phyloP scores from a whole-genome alignment of 345 rosid species.

The Arabidopsis arenosa region DNA sequence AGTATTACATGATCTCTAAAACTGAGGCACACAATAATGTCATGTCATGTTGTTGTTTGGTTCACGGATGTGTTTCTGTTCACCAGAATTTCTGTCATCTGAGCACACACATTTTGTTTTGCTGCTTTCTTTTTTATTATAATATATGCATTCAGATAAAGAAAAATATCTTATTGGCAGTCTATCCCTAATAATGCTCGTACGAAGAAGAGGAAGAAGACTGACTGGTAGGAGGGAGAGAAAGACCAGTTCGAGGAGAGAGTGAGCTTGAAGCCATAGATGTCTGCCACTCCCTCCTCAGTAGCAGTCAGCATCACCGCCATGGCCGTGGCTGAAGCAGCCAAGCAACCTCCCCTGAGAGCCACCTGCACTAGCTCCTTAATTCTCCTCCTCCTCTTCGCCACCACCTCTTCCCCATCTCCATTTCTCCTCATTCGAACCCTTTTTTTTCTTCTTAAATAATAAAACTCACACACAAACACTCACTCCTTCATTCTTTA shows the following conservation, averaged over 20 bases:
- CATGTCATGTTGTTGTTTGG: constrained; percentile 24
- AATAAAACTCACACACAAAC: constrained; percentile 28
- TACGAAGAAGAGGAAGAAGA: constrained; percentile 1
- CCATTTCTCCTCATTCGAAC: constrained; percentile 37
- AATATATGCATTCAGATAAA: background rate
- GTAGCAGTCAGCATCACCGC: constrained; percentile 74
- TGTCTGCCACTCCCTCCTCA: constrained; percentile 54
- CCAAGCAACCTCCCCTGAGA: constrained; percentile 62
- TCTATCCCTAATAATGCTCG: constrained; percentile 3
- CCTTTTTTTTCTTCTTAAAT: background rate
- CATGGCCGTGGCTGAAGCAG: constrained; percentile 59
- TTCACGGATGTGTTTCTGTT: constrained; percentile 57
- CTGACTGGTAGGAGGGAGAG: constrained; percentile 82
- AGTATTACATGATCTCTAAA: background rate
- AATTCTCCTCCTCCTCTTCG: constrained; percentile 38
- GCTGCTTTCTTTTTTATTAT: background rate
- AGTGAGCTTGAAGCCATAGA: constrained; percentile 69
- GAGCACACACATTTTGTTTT: constrained; percentile 14
- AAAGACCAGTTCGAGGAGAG: constrained; percentile 75
- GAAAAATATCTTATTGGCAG: background rate
- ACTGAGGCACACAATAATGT: constrained; percentile 25
- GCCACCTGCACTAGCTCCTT: constrained; percentile 51
- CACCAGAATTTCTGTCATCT: constrained; percentile 42
- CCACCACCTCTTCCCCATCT: constrained; percentile 32
- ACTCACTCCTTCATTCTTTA: constrained; percentile 23